Conservation (phyloP, 371 early-diverging fungal species). For the Amoeboaphelidium protococcarum region DNA sequence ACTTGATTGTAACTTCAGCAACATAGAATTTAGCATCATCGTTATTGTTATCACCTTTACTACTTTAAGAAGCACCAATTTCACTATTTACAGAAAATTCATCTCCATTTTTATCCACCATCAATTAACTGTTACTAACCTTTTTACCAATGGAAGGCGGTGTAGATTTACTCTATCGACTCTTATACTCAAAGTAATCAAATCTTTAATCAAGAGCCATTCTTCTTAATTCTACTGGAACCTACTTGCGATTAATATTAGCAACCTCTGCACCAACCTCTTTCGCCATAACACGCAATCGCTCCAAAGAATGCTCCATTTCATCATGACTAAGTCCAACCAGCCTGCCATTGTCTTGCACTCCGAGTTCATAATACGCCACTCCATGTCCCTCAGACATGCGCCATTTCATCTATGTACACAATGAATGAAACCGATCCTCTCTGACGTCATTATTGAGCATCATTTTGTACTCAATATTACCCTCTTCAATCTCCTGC, state of each 20-base stretch:
- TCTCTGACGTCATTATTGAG: conserved; percentile 45
- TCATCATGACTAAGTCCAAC: conserved; percentile 28
- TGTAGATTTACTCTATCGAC: no score
- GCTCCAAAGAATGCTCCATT: conserved; percentile 7
- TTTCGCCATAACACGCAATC: conserved; percentile 4
- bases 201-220: no score
- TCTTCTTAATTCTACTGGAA: not conserved
- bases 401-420: conserved; percentile 77
- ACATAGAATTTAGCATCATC: not conserved
- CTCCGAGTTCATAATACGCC: conserved; percentile 67
- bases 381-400: conserved; percentile 64
- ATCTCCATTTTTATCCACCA: no score
- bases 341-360: conserved; percentile 53
- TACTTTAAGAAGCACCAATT: no score
- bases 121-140: no score
- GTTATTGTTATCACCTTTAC: no score
- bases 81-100: no score
- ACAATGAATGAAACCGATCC: conserved; percentile 47
- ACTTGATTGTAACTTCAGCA: not conserved
- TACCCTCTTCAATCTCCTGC: conserved; percentile 62
- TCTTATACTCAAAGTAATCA: no score
- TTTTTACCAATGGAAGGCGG: no score
- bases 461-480: conserved; percentile 70
- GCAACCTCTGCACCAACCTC: not conserved
- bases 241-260: not conserved